Conservation (phyloP, 768 basidiomycete species). For the Xerocomellus intermedius region DNA sequence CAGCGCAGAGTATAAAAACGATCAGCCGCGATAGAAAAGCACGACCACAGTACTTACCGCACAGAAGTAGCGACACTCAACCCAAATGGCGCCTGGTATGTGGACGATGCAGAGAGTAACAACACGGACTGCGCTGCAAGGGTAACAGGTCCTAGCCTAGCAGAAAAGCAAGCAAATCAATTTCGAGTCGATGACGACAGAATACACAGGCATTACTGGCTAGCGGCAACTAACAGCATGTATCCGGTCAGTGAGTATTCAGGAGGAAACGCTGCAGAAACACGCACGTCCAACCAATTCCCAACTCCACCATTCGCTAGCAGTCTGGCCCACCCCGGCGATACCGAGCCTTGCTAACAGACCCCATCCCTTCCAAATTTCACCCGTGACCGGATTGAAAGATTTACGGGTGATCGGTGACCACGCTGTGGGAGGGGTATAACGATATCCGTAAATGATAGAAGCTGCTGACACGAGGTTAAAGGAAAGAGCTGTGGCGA, state of each 20-base stretch:
- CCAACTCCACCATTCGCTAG: conserved; percentile 98
- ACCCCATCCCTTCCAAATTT: conserved; percentile 66
- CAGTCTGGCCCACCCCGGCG: conserved; percentile 79
- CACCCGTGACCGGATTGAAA: conserved; percentile 50
- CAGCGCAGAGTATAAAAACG: neutral
- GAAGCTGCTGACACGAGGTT: conserved; percentile 74
- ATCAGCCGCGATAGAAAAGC: neutral
- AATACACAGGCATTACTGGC: conserved; percentile 37
- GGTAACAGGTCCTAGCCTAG: conserved; percentile 70
- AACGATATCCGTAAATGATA: conserved; percentile 60
- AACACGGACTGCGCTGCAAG: conserved; percentile 91
- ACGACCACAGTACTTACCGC: conserved; percentile 45
- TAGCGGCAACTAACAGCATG: conserved; percentile 45
- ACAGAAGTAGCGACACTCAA: conserved; percentile 83
- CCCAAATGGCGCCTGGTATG: conserved; percentile 83
- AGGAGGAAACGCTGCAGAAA: neutral
- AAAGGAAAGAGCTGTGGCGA: conserved; percentile 86
- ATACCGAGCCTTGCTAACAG: conserved; percentile 73
- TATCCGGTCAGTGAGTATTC: neutral
- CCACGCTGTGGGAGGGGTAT: conserved; percentile 76
- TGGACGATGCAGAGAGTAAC: conserved; percentile 68
- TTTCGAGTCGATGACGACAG: neutral
- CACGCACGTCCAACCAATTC: conserved; percentile 62
- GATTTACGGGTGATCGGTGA: conserved; percentile 35
- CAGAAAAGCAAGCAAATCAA: conserved; percentile 13